phyloP scores from a whole-genome alignment of 78 protist species.

The Abeoforma whisleri region DNA sequence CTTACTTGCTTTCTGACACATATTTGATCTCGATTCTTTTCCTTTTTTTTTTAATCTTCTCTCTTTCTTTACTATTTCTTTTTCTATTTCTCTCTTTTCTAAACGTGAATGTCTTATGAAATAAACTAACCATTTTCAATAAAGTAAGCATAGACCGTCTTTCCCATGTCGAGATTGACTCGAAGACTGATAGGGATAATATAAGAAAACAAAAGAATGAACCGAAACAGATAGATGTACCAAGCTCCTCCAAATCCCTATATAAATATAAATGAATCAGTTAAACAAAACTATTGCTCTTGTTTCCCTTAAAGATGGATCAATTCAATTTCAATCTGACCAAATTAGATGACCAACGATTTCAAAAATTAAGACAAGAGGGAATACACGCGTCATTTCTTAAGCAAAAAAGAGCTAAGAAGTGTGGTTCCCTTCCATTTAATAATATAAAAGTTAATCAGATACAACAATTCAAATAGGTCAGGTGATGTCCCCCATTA shows the following conservation, averaged over 20 bases:
- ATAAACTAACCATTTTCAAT: no score
- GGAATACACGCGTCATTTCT: background rate
- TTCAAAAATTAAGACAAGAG: background rate
- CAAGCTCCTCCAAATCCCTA: slow-evolving; percentile 45
- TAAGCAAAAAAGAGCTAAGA: background rate
- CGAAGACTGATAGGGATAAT: slow-evolving; percentile 89
- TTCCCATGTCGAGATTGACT: slow-evolving; percentile 81
- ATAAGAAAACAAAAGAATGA: slow-evolving; percentile 81
- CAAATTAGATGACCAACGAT: background rate
- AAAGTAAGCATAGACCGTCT: slow-evolving; percentile 55
- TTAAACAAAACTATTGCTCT: background rate
- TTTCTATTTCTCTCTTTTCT: no score
- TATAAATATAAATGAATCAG: background rate
- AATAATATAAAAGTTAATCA: no score
- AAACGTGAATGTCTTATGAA: no score
- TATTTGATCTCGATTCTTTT: no score
- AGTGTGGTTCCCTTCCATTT: slow-evolving; percentile 62
- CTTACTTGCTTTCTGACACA: no score
- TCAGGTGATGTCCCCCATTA: no score
- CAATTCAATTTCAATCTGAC: background rate
- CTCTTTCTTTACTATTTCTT: no score
- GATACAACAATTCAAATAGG: no score
- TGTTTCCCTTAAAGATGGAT: background rate
- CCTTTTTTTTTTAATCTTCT: no score
- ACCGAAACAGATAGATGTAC: slow-evolving; percentile 72